A percentile compares a stretch with the other conserved stretches of the same genome.
These are phyloP conservation scores for Ilyonectria mors-panacis DNA, from an alignment of 2,329 filamentous ascomycete species.

Conservation along the genomic window DNA sequence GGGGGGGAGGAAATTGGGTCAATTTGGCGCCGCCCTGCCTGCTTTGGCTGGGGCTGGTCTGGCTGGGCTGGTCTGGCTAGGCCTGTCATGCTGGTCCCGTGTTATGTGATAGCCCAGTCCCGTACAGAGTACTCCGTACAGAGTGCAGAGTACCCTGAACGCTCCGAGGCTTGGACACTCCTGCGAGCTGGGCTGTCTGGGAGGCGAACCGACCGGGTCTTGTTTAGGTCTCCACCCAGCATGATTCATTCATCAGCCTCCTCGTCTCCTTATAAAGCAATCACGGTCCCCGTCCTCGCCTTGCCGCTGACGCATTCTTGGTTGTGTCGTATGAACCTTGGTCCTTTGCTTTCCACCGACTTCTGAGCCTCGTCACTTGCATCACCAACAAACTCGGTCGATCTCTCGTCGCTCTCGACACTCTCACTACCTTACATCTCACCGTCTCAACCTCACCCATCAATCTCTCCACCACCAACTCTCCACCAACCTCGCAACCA, in stretches of 20 bases:
- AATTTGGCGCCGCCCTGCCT: slow-evolving; percentile 30
- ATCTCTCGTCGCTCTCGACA: slow-evolving; percentile 7
- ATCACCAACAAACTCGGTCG: slow-evolving; percentile 14
- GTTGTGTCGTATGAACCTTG: slow-evolving; percentile 37
- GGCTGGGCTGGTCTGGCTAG: slow-evolving; percentile 16
- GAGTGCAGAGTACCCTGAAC: slow-evolving; percentile 5
- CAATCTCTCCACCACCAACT: slow-evolving; percentile 11
- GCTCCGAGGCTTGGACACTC: slow-evolving; percentile 18
- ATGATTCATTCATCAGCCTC: slow-evolving; percentile 52
- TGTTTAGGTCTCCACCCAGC: slow-evolving; percentile 43
- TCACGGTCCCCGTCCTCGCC: slow-evolving; percentile 32
- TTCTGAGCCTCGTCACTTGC: slow-evolving; percentile 37
- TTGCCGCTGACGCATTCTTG: slow-evolving; percentile 30
- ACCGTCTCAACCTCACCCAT: slow-evolving; percentile 32
- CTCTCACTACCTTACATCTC: slow-evolving; percentile 20
- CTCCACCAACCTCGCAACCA: slow-evolving; percentile 47
- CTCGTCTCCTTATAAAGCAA: slow-evolving; percentile 47
- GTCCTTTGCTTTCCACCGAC: slow-evolving; percentile 32
- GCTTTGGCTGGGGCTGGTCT: slow-evolving; percentile 5
- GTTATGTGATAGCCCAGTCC: slow-evolving; percentile 14
- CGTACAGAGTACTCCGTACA: slow-evolving; percentile 3
- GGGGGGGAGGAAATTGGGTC: slow-evolving; percentile 30
- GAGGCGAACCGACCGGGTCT: slow-evolving; percentile 46
- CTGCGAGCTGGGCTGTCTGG: slow-evolving; percentile 21
- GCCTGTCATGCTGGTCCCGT: slow-evolving; percentile 28